Conservation (phyloP, 2,329 filamentous ascomycete genomes). For the Pseudogymnoascus sp. region DNA sequence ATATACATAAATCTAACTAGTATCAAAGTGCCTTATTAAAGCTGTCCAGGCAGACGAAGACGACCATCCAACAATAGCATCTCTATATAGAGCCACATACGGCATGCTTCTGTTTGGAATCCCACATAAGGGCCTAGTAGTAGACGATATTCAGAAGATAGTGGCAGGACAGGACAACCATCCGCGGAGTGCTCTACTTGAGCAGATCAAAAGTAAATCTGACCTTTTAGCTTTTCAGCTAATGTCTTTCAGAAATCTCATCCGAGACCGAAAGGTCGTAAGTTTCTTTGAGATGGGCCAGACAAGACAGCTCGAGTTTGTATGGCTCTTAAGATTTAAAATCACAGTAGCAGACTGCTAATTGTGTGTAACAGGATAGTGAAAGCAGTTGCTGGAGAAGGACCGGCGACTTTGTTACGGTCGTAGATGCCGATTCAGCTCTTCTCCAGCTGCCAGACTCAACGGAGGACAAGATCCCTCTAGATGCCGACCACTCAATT, state of each 20-base stretch:
- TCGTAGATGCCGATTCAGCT: constrained; percentile 17
- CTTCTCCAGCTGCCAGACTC: constrained; percentile 20
- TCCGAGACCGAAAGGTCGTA: constrained; percentile 25
- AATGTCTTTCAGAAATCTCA: constrained; percentile 25
- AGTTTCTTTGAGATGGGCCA: constrained; percentile 28
- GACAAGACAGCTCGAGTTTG: constrained; percentile 19
- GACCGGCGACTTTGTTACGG: constrained; percentile 13
- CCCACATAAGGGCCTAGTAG: constrained; percentile 27
- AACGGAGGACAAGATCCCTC: constrained; percentile 21
- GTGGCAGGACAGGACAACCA: constrained; percentile 11
- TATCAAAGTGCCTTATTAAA: constrained; percentile 15
- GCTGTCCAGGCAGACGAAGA: constrained; percentile 27
- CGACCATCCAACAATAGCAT: constrained; percentile 22
- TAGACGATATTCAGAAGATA: constrained; percentile 22
- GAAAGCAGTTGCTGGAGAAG: constrained; percentile 6
- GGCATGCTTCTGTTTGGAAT: constrained; percentile 33
- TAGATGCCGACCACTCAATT: constrained; percentile 21
- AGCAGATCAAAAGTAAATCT: constrained; percentile 16
- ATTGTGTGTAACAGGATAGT: constrained; percentile 1
- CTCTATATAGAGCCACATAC: constrained; percentile 29
- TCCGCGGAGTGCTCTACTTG: constrained; percentile 12
- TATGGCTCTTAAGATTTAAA: constrained; percentile 12
- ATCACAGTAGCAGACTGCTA: background rate
- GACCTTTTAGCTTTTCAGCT: constrained; percentile 21
- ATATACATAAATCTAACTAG: background rate